Conservation (phyloP, 441 rosid genomes). For the Rhodomyrtus psidioides region DNA sequence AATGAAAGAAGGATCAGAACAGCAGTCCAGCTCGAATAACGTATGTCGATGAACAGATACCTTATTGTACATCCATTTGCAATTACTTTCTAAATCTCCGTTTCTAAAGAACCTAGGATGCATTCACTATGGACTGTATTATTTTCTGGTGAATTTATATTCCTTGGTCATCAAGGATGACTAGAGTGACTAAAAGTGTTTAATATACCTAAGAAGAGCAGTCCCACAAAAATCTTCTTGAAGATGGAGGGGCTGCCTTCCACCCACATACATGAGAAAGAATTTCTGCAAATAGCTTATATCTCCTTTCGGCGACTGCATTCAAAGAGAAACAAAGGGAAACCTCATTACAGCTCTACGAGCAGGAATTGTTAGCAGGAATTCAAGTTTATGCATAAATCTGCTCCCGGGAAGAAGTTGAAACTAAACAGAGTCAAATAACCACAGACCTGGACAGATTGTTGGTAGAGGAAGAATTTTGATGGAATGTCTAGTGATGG, state of each 20-base stretch:
- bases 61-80: not conserved
- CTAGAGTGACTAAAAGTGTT: not conserved
- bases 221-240: slow-evolving; percentile 97
- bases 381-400: not conserved
- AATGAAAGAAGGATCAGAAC: not conserved
- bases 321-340: not conserved
- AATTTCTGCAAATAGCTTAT: slow-evolving; percentile 85
- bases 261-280: slow-evolving; percentile 72
- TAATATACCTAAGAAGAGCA: slow-evolving; percentile 68
- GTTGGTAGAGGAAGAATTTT: slow-evolving; percentile 69
- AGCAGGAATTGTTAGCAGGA: not conserved
- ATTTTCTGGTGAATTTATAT: not conserved
- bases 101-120: not conserved
- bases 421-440: not conserved
- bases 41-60: not conserved
- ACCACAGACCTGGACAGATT: slow-evolving; percentile 59
- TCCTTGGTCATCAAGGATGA: not conserved
- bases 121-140: not conserved
- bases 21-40: not conserved
- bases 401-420: not conserved
- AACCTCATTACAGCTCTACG: not conserved
- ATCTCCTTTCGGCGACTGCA: slow-evolving; percentile 94
- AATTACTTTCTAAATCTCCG: not conserved
- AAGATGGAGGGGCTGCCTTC: slow-evolving; percentile 75
- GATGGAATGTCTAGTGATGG: slow-evolving; percentile 45